Percentiles rank a stretch among this genome's conserved stretches.
Evolutionary conservation across 257 asterid species (phyloP).

Genomic region (Knoxia roxburghii): DNA sequence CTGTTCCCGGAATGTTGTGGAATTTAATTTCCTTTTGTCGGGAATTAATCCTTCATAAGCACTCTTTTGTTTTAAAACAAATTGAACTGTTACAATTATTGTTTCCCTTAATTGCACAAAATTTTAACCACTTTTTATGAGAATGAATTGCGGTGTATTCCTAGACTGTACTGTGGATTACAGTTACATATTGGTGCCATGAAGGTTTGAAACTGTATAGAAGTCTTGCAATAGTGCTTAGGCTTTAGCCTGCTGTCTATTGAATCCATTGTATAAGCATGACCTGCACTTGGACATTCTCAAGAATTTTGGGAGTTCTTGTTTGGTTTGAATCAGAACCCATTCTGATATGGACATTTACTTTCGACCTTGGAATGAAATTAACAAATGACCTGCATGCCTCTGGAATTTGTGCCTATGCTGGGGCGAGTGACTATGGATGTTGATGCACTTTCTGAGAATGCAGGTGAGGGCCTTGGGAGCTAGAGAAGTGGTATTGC

Average conservation of each 20-base stretch:
- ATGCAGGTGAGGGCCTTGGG: slow-evolving; percentile 86
- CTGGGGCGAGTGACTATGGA: background rate
- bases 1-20: background rate
- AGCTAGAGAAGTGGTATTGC: slow-evolving; percentile 83
- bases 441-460: background rate
- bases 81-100: background rate
- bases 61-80: background rate
- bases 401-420: background rate
- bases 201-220: background rate
- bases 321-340: background rate
- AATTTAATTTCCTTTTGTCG: background rate
- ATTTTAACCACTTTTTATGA: background rate
- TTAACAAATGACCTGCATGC: background rate
- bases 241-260: background rate
- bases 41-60: background rate
- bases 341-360: background rate
- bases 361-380: background rate
- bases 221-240: background rate
- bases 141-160: background rate
- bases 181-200: background rate
- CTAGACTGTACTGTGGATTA: background rate
- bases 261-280: background rate
- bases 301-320: background rate
- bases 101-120: background rate
- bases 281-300: too few species aligned